Percentiles rank a stretch among this genome's conserved stretches.
Conservation (phyloP, 192 early-diverging fungal species). For the Neocallimastix lanati region DNA sequence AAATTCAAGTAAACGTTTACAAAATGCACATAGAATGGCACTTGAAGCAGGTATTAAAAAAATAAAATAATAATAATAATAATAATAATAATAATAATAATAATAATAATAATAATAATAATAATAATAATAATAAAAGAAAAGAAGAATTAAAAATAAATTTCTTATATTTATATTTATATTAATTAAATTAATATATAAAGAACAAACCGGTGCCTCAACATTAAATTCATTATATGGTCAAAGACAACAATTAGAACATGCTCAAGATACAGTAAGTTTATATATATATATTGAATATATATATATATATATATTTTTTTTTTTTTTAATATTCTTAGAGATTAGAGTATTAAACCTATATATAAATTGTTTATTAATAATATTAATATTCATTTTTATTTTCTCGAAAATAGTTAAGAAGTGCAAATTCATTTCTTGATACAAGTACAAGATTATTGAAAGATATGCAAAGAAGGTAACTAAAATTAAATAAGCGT, state of each 20-base stretch:
- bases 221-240: slow-evolving; percentile 64
- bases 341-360: not conserved
- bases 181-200: too few relatives aligned
- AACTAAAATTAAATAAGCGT: slow-evolving; percentile 18
- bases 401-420: slow-evolving; percentile 8
- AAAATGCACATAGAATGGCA: slow-evolving; percentile 74
- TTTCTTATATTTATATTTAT: too few relatives aligned
- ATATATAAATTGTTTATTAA: too few relatives aligned
- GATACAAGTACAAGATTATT: slow-evolving; percentile 28
- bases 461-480: slow-evolving; percentile 50
- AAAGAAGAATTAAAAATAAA: too few relatives aligned
- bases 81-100: too few relatives aligned
- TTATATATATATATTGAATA: too few relatives aligned
- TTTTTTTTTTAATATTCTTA: not conserved
- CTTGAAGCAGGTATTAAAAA: slow-evolving; percentile 70
- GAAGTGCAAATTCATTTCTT: slow-evolving; percentile 29
- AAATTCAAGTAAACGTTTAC: slow-evolving; percentile 55
- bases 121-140: too few relatives aligned
- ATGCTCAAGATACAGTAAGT: slow-evolving; percentile 64
- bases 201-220: slow-evolving; percentile 61
- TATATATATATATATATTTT: too few relatives aligned
- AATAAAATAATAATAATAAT: too few relatives aligned
- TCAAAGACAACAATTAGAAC: slow-evolving; percentile 78
- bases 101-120: too few relatives aligned
- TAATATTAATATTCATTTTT: not conserved